Evolutionary conservation across 2,329 filamentous ascomycete species (phyloP).

Genomic region (Cadophora malorum): DNA sequence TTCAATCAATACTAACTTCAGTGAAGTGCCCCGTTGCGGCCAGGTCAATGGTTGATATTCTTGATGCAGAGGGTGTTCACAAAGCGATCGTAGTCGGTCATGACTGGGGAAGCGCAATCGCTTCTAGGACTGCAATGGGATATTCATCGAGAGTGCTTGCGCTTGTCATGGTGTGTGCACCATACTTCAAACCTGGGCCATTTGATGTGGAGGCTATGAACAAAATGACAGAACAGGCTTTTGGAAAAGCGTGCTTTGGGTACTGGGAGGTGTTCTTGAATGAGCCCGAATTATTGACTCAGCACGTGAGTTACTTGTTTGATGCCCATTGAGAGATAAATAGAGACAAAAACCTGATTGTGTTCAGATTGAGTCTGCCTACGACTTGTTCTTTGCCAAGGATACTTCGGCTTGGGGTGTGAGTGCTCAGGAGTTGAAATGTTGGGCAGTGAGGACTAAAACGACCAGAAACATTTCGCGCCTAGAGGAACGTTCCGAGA

Average conservation of each 20-base stretch:
- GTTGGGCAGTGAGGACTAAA: not conserved
- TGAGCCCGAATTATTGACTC: conserved; percentile 7
- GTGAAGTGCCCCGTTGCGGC: not conserved
- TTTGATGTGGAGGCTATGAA: not conserved
- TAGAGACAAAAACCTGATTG: not conserved
- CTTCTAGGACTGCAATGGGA: not conserved
- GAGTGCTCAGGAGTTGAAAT: not conserved
- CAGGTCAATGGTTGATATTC: not conserved
- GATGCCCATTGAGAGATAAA: too few relatives aligned
- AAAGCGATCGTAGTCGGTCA: not conserved
- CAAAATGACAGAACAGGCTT: conserved; percentile 2
- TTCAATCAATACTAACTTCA: not conserved
- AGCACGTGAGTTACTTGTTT: not conserved
- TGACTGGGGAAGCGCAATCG: conserved; percentile 5
- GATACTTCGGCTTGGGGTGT: conserved; percentile 1
- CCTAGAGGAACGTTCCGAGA: not conserved
- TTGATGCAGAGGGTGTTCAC: not conserved
- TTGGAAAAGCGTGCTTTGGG: conserved; percentile 1
- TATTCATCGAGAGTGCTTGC: not conserved
- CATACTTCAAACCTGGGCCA: conserved; percentile 6
- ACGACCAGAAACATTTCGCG: not conserved
- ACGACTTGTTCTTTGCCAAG: conserved; percentile 4
- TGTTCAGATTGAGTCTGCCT: not conserved
- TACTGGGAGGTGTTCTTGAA: conserved; percentile 10
- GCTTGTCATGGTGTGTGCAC: not conserved